Evolutionary conservation across 306 rosid species (phyloP), one percentile per base, ranked within the genome.

Genomic region (Castanea mollissima): DNA sequence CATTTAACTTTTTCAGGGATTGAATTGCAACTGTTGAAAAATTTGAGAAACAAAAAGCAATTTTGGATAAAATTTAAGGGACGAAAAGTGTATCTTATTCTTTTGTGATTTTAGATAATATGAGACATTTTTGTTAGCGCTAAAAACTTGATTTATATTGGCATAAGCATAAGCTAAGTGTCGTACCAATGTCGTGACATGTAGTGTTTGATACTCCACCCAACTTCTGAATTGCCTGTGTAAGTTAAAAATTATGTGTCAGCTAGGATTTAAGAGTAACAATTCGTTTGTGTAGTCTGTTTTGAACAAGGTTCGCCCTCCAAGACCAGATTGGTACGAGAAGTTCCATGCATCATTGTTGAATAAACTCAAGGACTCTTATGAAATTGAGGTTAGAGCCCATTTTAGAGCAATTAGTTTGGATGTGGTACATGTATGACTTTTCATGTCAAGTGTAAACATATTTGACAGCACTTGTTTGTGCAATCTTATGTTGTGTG

Each of bases 281-380:
- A 57, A 21, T 3, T 23, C 64, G 60, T 25, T 29, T 54, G 63
- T 68, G 64, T 76, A 89, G 98, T 83, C 75, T 84, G 18, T 81
- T 55, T 55, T 92, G 86, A 86, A 82, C 70, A 78, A 83, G 89
- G 80, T 89, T 88, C 94, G 74, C 71, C 94, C 96, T 21, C 93
- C 89, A 13, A 91, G 83, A 74, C 91, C 94, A 44, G 97, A 87
- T 74, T 91, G 98, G 98, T 95, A 91, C 46, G 94, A 93, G 80
- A 95, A 91, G 79, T 87, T 92, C 9, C 87, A 87, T 63, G 99
- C 96, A 64, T 90, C 77, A 5, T 83, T 84, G 74, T 57, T 86
- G 88, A 83, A 83, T 62, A 64, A 76, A 3, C 23, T 83, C 72
- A 86, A 77, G 78, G 76, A 90, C 69, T 51, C 88, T 35, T 93